Conservation (phyloP, 441 rosid genomes). For the Gossypium gossypioides region DNA sequence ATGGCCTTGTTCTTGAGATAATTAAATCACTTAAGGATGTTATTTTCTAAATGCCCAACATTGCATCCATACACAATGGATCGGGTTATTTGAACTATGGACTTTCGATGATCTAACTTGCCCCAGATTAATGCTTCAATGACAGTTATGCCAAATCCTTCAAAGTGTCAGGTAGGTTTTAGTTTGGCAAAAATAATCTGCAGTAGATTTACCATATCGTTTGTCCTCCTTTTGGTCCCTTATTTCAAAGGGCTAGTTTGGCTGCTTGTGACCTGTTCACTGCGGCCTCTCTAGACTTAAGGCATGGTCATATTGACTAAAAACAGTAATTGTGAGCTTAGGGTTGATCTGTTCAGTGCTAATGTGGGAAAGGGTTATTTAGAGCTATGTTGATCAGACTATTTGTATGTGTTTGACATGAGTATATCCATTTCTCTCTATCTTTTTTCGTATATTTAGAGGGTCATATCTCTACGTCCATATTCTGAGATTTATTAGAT, state of each 20-base stretch:
- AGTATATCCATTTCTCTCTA: no score
- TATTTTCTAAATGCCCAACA: not conserved
- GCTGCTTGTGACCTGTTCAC: not conserved
- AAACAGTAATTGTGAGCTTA: not conserved
- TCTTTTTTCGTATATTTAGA: no score
- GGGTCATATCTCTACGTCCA: no score
- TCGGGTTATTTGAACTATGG: not conserved
- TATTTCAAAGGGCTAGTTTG: not conserved
- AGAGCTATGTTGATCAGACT: no score
- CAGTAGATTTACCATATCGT: not conserved
- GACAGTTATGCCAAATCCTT: not conserved
- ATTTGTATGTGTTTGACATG: no score
- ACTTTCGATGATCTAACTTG: not conserved
- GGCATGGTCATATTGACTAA: not conserved
- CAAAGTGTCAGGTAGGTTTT: not conserved
- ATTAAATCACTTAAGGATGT: not conserved
- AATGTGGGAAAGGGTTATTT: not conserved
- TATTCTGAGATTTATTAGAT: no score
- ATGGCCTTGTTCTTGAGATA: not conserved
- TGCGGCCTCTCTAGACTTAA: not conserved
- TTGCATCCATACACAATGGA: not conserved
- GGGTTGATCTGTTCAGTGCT: not conserved
- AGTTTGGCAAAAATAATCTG: not conserved
- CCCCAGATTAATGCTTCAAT: not conserved
- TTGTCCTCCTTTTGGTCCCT: not conserved